Percentiles rank a stretch among this genome's conserved stretches.
Conservation (phyloP, 1,284 basidiomycete genomes). For the Sanghuangporus weigelae region DNA sequence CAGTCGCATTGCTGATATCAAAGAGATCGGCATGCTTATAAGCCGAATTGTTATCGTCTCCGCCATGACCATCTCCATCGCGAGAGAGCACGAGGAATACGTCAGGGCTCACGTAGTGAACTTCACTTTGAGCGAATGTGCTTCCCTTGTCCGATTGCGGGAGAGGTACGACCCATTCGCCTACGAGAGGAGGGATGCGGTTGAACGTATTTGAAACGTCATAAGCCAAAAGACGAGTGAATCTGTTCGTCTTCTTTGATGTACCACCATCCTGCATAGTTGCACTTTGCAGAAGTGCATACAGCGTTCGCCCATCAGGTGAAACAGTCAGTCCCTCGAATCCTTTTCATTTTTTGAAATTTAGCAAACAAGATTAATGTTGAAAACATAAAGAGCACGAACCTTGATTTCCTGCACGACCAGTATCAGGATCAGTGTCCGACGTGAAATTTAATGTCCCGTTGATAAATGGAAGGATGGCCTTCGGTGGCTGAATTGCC, state of each 20-base stretch:
- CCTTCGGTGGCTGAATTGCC: slow-evolving; percentile 55
- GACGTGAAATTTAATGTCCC: slow-evolving; percentile 56
- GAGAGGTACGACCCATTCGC: slow-evolving; percentile 61
- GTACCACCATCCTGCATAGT: slow-evolving; percentile 59
- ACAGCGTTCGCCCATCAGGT: slow-evolving; percentile 43
- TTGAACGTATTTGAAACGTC: slow-evolving; percentile 35
- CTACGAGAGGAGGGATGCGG: slow-evolving; percentile 34
- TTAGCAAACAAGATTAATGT: not conserved
- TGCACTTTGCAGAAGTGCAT: slow-evolving; percentile 59
- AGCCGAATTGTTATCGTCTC: slow-evolving; percentile 40
- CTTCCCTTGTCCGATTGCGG: slow-evolving; percentile 51
- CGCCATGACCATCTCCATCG: slow-evolving; percentile 59
- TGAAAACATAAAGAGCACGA: slow-evolving; percentile 16
- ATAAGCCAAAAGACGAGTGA: slow-evolving; percentile 54
- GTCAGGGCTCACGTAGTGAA: slow-evolving; percentile 47
- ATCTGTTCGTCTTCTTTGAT: slow-evolving; percentile 40
- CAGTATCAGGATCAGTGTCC: slow-evolving; percentile 43
- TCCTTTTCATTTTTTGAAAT: slow-evolving; percentile 30
- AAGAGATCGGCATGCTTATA: slow-evolving; percentile 64
- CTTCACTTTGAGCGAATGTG: slow-evolving; percentile 48
- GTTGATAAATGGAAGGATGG: slow-evolving; percentile 42
- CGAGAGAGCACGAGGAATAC: slow-evolving; percentile 56
- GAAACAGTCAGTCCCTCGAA: slow-evolving; percentile 62
- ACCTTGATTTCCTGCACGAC: slow-evolving; percentile 46
- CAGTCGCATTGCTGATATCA: slow-evolving; percentile 52